phyloP scores from a whole-genome alignment of 495 filamentous ascomycete species.

The Penicillium subrubescens region DNA sequence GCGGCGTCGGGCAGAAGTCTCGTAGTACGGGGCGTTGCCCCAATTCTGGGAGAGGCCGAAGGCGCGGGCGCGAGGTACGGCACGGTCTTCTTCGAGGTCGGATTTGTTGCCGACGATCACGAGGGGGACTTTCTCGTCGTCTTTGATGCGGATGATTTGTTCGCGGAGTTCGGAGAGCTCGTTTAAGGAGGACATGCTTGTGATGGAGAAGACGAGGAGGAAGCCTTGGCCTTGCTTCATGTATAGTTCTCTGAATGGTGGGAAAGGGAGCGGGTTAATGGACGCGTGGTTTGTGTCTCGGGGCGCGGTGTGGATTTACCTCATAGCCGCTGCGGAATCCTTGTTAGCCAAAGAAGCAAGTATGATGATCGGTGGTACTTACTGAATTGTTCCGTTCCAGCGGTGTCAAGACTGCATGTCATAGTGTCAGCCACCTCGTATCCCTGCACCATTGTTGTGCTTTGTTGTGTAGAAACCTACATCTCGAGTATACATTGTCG shows the following conservation, averaged over 20 bases:
- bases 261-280: constrained; percentile 23
- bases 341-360: constrained; percentile 31
- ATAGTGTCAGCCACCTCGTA: constrained; percentile 1
- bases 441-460: background rate
- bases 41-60: constrained; percentile 87
- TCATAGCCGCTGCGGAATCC: constrained; percentile 61
- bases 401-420: constrained; percentile 78
- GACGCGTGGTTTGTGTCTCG: background rate
- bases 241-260: constrained; percentile 74
- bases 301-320: constrained; percentile 48
- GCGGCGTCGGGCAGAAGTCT: constrained; percentile 80
- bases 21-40: constrained; percentile 92
- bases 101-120: constrained; percentile 98
- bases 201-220: constrained; percentile 96
- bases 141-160: constrained; percentile 96
- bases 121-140: constrained; percentile 86
- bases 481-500: constrained; percentile 97
- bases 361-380: constrained; percentile 40
- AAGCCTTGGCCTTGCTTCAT: constrained; percentile 98
- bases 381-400: constrained; percentile 99
- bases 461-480: constrained; percentile 49
- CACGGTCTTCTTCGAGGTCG: constrained; percentile 89
- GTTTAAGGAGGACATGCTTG: constrained; percentile 78
- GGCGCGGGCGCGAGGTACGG: constrained; percentile 77
- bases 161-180: constrained; percentile 89